Percentiles rank a stretch among this genome's conserved stretches.
These are phyloP conservation scores for Protea cynaroides DNA, from an alignment of 164 flowering plant genomes.

Conservation along the genomic window DNA sequence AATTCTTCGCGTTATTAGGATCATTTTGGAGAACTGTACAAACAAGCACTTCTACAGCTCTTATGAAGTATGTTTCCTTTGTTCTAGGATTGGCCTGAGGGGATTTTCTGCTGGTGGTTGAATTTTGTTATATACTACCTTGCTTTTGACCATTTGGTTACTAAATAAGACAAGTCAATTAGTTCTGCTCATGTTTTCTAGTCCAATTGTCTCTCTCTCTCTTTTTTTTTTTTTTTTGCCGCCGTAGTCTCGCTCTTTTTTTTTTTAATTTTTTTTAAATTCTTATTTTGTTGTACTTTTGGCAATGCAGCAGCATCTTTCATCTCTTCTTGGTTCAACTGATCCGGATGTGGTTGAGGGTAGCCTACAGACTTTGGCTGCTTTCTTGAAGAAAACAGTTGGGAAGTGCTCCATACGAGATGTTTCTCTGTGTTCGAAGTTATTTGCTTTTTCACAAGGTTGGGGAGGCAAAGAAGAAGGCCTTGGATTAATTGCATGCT, in stretches of 20 bases:
- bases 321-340: conserved; percentile 76
- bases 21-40: conserved; percentile 84
- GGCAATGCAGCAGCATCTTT: conserved; percentile 73
- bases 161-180: neutral
- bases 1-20: conserved; percentile 77
- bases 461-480: conserved; percentile 99
- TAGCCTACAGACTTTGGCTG: conserved; percentile 77
- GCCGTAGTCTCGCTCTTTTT: too few species aligned
- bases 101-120: neutral
- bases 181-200: neutral
- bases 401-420: conserved; percentile 69
- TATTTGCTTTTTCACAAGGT: conserved; percentile 89
- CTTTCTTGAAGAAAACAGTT: conserved; percentile 73
- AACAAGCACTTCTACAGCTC: conserved; percentile 85
- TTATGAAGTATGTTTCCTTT: conserved; percentile 55
- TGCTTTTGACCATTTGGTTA: neutral
- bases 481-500: conserved; percentile 82
- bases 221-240: neutral
- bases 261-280: neutral
- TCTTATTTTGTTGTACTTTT: conserved; percentile 10
- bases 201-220: neutral
- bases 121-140: neutral
- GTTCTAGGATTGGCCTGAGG: neutral
- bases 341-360: conserved; percentile 92
- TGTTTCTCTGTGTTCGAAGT: conserved; percentile 55